Conservation (phyloP, 2,329 filamentous ascomycete species). For the Dactylonectria estremocensis region DNA sequence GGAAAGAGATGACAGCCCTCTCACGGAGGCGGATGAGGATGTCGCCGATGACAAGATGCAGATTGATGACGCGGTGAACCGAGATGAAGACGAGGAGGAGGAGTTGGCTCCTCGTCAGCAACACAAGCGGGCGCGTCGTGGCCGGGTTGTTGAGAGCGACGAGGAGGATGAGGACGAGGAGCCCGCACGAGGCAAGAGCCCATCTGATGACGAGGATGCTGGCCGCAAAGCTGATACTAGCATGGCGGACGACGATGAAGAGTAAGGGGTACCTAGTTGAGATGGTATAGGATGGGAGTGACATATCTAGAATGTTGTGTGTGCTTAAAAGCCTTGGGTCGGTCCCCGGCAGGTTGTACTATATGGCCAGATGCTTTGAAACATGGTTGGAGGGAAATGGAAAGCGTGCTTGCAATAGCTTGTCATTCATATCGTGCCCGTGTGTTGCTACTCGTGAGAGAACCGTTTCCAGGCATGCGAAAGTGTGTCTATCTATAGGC, state of each 20-base stretch:
- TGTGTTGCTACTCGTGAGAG: not conserved
- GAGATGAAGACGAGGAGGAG: slow-evolving; percentile 65
- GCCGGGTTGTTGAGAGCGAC: slow-evolving; percentile 69
- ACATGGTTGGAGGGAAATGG: slow-evolving; percentile 35
- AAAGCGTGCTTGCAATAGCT: slow-evolving; percentile 40
- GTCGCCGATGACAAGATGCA: slow-evolving; percentile 65
- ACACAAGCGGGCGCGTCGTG: slow-evolving; percentile 64
- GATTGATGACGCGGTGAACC: slow-evolving; percentile 60
- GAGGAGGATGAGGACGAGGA: slow-evolving; percentile 60
- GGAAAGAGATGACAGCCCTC: slow-evolving; percentile 54
- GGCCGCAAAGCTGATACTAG: slow-evolving; percentile 54
- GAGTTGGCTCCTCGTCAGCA: slow-evolving; percentile 60
- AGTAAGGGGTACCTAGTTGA: slow-evolving; percentile 50
- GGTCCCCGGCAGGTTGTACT: slow-evolving; percentile 25
- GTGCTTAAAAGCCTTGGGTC: slow-evolving; percentile 30
- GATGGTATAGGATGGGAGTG: slow-evolving; percentile 15
- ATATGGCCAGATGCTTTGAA: slow-evolving; percentile 38
- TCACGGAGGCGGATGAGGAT: slow-evolving; percentile 57
- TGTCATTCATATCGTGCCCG: slow-evolving; percentile 14
- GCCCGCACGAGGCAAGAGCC: slow-evolving; percentile 34
- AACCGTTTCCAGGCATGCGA: not conserved
- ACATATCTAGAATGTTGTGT: slow-evolving; percentile 30
- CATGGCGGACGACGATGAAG: slow-evolving; percentile 58
- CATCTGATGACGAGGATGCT: slow-evolving; percentile 45
- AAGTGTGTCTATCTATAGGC: slow-evolving; percentile 3